Conservation (phyloP, 345 rosid genomes). For the Aquilaria yunnanensis region DNA sequence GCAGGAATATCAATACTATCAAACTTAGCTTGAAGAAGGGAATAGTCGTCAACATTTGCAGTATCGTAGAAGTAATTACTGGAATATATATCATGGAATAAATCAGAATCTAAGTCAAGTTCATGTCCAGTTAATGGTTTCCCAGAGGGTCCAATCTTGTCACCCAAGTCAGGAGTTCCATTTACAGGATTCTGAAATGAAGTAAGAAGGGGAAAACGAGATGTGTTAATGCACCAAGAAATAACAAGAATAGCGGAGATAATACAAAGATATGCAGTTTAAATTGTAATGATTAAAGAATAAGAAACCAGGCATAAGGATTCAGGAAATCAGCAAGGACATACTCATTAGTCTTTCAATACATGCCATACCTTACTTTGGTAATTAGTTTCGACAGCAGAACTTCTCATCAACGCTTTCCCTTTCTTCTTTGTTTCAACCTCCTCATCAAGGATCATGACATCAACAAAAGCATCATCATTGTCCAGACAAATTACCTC, state of each 20-base stretch:
- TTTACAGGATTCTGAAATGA: conserved; percentile 24
- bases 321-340: background rate
- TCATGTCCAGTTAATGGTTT: conserved; percentile 25
- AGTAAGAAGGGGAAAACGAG: background rate
- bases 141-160: conserved; percentile 14
- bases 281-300: no score
- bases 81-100: conserved; percentile 23
- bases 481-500: conserved; percentile 59
- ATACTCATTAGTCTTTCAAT: background rate
- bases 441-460: conserved; percentile 27
- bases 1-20: conserved; percentile 63
- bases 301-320: background rate
- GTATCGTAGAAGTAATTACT: conserved; percentile 23
- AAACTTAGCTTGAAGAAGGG: conserved; percentile 56
- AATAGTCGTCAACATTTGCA: conserved; percentile 39
- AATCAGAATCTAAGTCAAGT: conserved; percentile 33
- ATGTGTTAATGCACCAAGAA: no score
- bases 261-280: no score
- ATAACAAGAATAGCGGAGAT: no score
- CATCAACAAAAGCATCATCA: conserved; percentile 40
- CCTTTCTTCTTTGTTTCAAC: conserved; percentile 48
- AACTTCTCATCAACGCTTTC: conserved; percentile 36
- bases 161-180: conserved; percentile 13
- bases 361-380: conserved; percentile 24
- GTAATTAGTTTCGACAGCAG: conserved; percentile 16